These are phyloP conservation scores for Omphalotus guepiniiformis DNA, from an alignment of 768 basidiomycete species.

Conservation along the genomic window DNA sequence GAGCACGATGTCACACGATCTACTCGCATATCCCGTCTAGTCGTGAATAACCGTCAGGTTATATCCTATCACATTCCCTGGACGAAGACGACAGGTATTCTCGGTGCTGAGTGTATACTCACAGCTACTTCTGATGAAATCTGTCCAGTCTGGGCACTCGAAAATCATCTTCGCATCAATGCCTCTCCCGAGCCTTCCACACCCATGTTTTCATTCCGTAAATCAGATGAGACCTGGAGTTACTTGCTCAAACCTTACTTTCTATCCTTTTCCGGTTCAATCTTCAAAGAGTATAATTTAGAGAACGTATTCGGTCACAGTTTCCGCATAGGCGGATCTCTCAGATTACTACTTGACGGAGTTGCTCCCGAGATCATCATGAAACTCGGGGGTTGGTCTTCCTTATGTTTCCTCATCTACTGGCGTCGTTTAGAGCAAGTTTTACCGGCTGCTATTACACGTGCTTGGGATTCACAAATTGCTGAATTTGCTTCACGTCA, in stretches of 20 bases:
- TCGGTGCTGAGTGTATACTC: slow-evolving; percentile 25
- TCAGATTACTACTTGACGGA: not conserved
- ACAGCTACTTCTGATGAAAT: slow-evolving; percentile 11
- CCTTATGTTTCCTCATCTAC: slow-evolving; percentile 4
- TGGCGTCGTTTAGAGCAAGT: slow-evolving; percentile 8
- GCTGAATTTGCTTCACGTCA: no score
- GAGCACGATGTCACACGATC: slow-evolving; percentile 12
- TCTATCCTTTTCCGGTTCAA: no score
- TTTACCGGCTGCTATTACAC: no score
- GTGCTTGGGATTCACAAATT: no score
- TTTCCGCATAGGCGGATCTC: not conserved
- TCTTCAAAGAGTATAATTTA: no score
- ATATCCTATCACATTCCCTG: slow-evolving; percentile 29
- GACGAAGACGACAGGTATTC: slow-evolving; percentile 26
- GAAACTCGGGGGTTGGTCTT: slow-evolving; percentile 9
- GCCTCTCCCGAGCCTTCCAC: not conserved
- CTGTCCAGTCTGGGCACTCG: slow-evolving; percentile 17
- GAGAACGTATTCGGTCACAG: no score
- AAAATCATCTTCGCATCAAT: slow-evolving; percentile 19
- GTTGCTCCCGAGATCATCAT: slow-evolving; percentile 6
- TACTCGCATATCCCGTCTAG: not conserved
- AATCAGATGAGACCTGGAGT: no score
- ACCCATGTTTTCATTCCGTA: no score
- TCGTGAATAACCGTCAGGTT: not conserved
- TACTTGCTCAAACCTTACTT: no score